Evolutionary conservation across 768 basidiomycete genomes (phyloP), one percentile per base, ranked within the genome.

Genomic region (Russula griseocarnosa): DNA sequence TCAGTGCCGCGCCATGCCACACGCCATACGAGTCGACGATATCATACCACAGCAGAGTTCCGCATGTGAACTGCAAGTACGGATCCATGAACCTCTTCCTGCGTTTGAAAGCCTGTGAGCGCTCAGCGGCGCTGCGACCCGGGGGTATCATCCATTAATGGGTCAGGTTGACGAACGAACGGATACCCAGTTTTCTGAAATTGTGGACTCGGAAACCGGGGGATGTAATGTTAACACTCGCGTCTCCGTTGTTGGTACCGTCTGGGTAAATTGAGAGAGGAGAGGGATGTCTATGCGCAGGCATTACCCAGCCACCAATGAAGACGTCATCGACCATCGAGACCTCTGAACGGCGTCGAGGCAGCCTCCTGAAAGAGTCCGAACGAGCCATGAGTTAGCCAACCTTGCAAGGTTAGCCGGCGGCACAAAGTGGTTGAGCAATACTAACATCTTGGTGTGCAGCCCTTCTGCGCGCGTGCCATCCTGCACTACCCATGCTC

Each of bases 41-140:
- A 71, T 98, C 94, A 70, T 93, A 98, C 47, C 90, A 85, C 66
- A 98, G 76, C n/a, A 98, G 77, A 24, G 94, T 94, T 0, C 94
- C 94, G 61, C 90, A 92, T 93, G 95, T 94, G 70, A 95, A 83
- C 80, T 90, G 88, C 34, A 97, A 80, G 74, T 89, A 83, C 11
- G 94, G 94, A 26, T 86, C 76, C 89, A 91, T 95, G 47, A 84
- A 79, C 22, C 83, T 83, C 8, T 82, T 77, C 55, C 79, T 78
- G 44, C 86, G 77, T 9, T 77, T 74, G 42, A 57, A 42, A 20
- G 24, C 18, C 55, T 82, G 76, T 20, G 90, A 84, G 52, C 89
- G 79, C 68, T 92, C 87, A 44, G 84, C 81, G 0, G 89, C 81
- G 47, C 76, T 77, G 79, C 9, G 82, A 77, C 58, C 86, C 74